Conservation (phyloP, 345 rosid species). For the Streptanthus diversifolius region DNA sequence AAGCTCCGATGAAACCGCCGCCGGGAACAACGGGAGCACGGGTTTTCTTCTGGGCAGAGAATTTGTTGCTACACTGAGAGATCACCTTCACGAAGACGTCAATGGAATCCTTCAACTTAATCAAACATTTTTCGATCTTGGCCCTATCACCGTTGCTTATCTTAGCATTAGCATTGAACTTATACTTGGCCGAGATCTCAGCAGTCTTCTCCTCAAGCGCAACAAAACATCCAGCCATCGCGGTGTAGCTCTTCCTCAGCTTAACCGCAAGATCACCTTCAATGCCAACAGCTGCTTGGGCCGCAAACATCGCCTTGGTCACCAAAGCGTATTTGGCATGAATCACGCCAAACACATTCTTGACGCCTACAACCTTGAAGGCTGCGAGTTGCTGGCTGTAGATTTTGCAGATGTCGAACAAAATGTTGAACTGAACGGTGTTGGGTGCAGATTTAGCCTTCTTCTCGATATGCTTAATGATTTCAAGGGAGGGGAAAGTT, state of each 20-base stretch:
- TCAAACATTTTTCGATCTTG: background rate
- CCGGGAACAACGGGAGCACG: background rate
- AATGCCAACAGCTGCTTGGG: slow-evolving; percentile 11
- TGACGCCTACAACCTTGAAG: background rate
- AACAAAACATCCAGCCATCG: slow-evolving; percentile 10
- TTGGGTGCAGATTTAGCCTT: background rate
- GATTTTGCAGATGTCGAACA: slow-evolving; percentile 16
- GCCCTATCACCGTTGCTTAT: background rate
- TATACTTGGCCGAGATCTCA: background rate
- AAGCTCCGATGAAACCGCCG: background rate
- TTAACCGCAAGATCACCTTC: background rate
- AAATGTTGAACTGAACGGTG: background rate
- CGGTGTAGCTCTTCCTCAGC: background rate
- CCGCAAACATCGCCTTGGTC: background rate
- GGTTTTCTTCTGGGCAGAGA: background rate
- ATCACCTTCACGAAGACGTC: background rate
- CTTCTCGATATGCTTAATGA: background rate
- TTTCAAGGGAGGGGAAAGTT: background rate
- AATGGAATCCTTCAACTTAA: slow-evolving; percentile 11
- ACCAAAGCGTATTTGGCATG: background rate
- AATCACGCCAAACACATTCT: background rate
- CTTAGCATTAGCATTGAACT: slow-evolving; percentile 12
- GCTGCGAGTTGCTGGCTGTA: background rate
- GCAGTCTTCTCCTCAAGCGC: background rate
- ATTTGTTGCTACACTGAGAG: background rate